Evolutionary conservation across 805 yeast genomes (phyloP), one percentile per base, ranked within the genome.

Genomic region (Kurtzmaniella cleridarum): DNA sequence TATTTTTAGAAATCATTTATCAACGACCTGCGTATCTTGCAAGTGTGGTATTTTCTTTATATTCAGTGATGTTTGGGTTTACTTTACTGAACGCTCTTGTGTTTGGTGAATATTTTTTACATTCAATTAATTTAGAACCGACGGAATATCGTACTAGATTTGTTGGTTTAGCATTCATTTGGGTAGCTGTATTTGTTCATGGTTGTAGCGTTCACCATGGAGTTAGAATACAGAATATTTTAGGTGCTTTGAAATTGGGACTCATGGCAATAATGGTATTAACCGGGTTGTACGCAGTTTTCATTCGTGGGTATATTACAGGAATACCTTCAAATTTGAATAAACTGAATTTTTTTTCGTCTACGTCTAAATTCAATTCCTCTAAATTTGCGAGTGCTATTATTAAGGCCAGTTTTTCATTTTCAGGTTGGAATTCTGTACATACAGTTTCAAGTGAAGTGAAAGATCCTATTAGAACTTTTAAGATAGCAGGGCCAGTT

Each of bases 1-100:
- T 78, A 15, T 84, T 84, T 45, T 56, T 84, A 41, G 91, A 84
- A 51, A 76, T 73, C 44, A 76, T 82, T 15, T 84, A 79, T 53
- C 70, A 72, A 36, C 73, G 60, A 43, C 95, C 93, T 0, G 65
- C 60, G 37, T 63, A 77, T 63, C 53, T 80, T 51, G 66, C 73
- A 32, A 70, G 77, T 34, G 79, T 76, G 13, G 62, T 74, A 3
- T 71, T 73, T 42, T 67, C 73, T 35, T 46, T 75, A 1, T 76
- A 66, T 43, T 66, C 77, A 2, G 65, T 80, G 9, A 44, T 73
- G 20, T 77, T 78, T 48, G 84, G 84, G 0, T 71, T 77, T 44
- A 67, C 75, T 6, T 56, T 79, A 24, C 69, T 79, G 34, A 76
- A 76, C 47, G 63, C 80, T 0, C 65, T 80, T 39, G 75, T 79